These are phyloP conservation scores for Calocybe gangraenosa DNA, from an alignment of 768 basidiomycete genomes.

Conservation along the genomic window DNA sequence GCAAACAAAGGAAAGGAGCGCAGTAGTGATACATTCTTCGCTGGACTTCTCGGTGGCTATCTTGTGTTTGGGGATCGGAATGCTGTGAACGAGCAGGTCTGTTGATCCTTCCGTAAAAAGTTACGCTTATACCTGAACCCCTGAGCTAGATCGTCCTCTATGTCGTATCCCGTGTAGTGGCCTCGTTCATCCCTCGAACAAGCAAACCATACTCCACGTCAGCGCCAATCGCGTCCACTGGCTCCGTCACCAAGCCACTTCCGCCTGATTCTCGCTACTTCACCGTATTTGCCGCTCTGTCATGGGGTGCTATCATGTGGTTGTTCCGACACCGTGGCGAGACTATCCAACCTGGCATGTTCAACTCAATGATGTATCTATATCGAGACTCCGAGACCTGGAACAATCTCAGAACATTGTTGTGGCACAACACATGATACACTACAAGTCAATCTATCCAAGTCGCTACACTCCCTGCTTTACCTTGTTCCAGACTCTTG, in stretches of 20 bases:
- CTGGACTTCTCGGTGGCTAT: slow-evolving; percentile 90
- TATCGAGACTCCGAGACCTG: slow-evolving; percentile 92
- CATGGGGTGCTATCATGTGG: slow-evolving; percentile 98
- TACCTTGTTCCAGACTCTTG: slow-evolving; percentile 8
- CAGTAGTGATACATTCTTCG: slow-evolving; percentile 81
- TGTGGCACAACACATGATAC: slow-evolving; percentile 85
- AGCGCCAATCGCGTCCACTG: slow-evolving; percentile 33
- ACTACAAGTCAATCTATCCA: background rate
- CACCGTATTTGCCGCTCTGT: slow-evolving; percentile 78
- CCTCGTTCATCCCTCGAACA: slow-evolving; percentile 87
- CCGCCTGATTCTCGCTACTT: slow-evolving; percentile 87
- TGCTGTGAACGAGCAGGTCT: slow-evolving; percentile 88
- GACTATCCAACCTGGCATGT: slow-evolving; percentile 96
- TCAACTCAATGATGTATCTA: slow-evolving; percentile 92
- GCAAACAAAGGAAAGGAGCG: slow-evolving; percentile 80
- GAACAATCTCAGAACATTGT: slow-evolving; percentile 73
- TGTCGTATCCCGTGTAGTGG: slow-evolving; percentile 87
- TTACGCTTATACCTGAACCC: slow-evolving; percentile 5
- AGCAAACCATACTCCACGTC: slow-evolving; percentile 46
- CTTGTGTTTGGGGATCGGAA: slow-evolving; percentile 82
- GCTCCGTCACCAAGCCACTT: slow-evolving; percentile 54
- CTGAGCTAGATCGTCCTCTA: slow-evolving; percentile 95
- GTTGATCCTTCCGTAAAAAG: slow-evolving; percentile 18
- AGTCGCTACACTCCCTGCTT: background rate
- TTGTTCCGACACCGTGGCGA: slow-evolving; percentile 84